These are phyloP conservation scores for Hirsutella rhossiliensis DNA, from an alignment of 2,329 filamentous ascomycete genomes.

Conservation along the genomic window DNA sequence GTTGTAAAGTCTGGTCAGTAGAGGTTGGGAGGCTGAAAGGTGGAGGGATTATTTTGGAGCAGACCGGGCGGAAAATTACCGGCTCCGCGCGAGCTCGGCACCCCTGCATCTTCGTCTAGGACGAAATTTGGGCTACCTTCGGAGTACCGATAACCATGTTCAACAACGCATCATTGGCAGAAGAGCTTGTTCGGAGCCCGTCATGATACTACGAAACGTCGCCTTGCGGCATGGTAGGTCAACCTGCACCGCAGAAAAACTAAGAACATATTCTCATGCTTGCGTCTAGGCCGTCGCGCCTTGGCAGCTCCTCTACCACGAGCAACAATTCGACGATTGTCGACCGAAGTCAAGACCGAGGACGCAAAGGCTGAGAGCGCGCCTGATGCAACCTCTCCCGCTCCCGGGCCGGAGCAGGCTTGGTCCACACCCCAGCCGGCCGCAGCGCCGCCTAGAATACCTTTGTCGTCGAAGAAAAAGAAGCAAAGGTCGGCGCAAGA, in stretches of 20 bases:
- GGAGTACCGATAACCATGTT: slow-evolving; percentile 6
- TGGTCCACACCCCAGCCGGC: slow-evolving; percentile 12
- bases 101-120: not conserved
- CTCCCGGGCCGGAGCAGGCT: slow-evolving; percentile 2
- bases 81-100: not conserved
- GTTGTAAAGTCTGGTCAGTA: not conserved
- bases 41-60: not conserved
- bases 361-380: slow-evolving; percentile 1
- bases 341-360: slow-evolving; percentile 15
- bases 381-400: not conserved
- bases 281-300: slow-evolving; percentile 36
- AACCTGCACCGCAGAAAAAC: slow-evolving; percentile 3
- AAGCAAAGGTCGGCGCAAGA: slow-evolving; percentile 22
- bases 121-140: not conserved
- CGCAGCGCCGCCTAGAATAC: slow-evolving; percentile 10
- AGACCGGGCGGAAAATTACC: not conserved
- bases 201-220: slow-evolving; percentile 45
- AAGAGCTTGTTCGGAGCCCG: slow-evolving; percentile 10
- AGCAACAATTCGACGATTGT: slow-evolving; percentile 18
- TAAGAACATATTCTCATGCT: slow-evolving; percentile 2
- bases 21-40: not conserved
- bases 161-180: slow-evolving; percentile 6
- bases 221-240: slow-evolving; percentile 41
- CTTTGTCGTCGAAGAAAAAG: slow-evolving; percentile 16
- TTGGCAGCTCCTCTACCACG: slow-evolving; percentile 31